A percentile compares a stretch with the other conserved stretches of the same genome.
Conservation (phyloP, 1,139 yeast species). For the Magnusiomyces tetraspermus region DNA sequence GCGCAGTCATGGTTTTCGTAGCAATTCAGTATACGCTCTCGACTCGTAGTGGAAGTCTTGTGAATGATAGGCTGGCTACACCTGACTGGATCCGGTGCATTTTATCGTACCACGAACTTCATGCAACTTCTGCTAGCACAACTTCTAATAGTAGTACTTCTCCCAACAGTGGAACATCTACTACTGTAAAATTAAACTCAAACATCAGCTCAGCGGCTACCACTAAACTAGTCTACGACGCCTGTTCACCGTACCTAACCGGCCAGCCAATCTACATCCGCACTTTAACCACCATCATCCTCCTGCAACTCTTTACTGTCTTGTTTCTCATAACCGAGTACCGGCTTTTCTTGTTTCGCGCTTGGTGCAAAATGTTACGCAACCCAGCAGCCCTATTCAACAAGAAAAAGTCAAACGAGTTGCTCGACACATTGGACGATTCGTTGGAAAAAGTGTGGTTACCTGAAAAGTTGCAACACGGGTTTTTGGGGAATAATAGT, state of each 20-base stretch:
- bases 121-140: no score
- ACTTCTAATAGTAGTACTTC: no score
- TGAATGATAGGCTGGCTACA: conserved; percentile 11
- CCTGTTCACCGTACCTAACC: conserved; percentile 7
- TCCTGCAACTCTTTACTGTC: conserved; percentile 10
- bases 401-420: conserved; percentile 9
- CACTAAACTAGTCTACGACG: no score
- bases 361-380: conserved; percentile 10
- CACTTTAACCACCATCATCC: conserved; percentile 9
- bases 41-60: background rate
- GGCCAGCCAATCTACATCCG: conserved; percentile 13
- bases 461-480: conserved; percentile 12
- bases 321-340: conserved; percentile 13
- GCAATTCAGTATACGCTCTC: conserved; percentile 11
- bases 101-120: background rate
- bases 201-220: conserved; percentile 3
- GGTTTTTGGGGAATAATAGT: conserved; percentile 6
- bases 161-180: no score
- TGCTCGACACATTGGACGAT: conserved; percentile 13
- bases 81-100: conserved; percentile 14
- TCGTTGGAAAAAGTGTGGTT: conserved; percentile 9
- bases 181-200: background rate
- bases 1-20: conserved; percentile 13
- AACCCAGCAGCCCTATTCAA: conserved; percentile 10
- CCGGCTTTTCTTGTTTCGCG: conserved; percentile 10